Conservation (phyloP, 768 basidiomycete genomes). For the Porpolomopsis calyptriformis region DNA sequence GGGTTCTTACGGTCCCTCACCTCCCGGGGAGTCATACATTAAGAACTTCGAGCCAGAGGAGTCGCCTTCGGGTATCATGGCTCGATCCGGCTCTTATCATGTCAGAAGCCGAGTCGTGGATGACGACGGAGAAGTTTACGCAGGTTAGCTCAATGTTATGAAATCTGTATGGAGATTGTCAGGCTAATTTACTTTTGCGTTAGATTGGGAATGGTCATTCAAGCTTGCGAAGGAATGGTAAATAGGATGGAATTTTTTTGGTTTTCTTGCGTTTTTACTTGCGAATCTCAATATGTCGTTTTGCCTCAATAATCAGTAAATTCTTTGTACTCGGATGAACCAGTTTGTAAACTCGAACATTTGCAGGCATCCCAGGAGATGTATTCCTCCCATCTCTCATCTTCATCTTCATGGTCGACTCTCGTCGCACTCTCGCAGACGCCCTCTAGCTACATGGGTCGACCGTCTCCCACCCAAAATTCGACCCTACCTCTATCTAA, state of each 20-base stretch:
- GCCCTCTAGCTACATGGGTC: too few relatives aligned
- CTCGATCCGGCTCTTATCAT: slow-evolving; percentile 67
- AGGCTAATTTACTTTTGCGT: background rate
- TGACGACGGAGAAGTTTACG: slow-evolving; percentile 74
- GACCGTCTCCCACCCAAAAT: slow-evolving; percentile 48
- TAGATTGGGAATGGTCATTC: slow-evolving; percentile 85
- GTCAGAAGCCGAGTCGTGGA: slow-evolving; percentile 81
- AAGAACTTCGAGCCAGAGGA: slow-evolving; percentile 72
- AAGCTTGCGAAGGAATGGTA: slow-evolving; percentile 91
- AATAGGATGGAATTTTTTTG: slow-evolving; percentile 10
- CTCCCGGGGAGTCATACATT: slow-evolving; percentile 50
- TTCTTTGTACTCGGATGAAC: background rate
- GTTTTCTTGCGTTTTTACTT: slow-evolving; percentile 9
- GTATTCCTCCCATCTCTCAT: too few relatives aligned
- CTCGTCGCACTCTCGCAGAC: too few relatives aligned
- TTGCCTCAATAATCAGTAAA: too few relatives aligned
- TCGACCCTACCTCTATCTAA: slow-evolving; percentile 76
- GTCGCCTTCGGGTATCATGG: slow-evolving; percentile 69
- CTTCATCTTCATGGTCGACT: too few relatives aligned
- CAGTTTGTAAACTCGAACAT: background rate
- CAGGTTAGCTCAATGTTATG: slow-evolving; percentile 38
- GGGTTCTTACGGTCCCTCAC: slow-evolving; percentile 78
- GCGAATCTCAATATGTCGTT: too few relatives aligned
- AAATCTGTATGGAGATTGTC: background rate
- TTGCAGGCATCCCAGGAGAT: slow-evolving; percentile 4